Evolutionary conservation across 106 monocot species (phyloP), one percentile per base, ranked within the genome.

Genomic region (Acorus calamus): DNA sequence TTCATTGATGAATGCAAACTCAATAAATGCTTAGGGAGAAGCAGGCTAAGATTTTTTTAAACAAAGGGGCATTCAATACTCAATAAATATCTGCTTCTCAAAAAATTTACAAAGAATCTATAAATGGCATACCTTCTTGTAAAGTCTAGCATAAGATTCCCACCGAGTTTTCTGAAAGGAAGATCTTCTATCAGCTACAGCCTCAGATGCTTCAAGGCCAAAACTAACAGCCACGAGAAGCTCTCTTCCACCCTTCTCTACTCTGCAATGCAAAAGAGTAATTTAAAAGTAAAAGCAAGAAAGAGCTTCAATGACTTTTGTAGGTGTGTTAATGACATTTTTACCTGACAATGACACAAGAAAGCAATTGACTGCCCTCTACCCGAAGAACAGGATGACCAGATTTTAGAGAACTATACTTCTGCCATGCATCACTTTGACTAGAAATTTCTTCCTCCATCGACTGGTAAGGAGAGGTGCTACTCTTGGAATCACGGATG

Each of bases 371-470:
- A 77, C 89, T 87, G 2, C 89, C 84, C 7, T 94, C 89, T 49
- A 94, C 75, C 60, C 94, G 74, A 49, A 94, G 84, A 45, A 90
- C 89, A 57, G 94, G 94, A 71, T 87, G 94, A 9, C 94, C 94
- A 9, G 78, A 73, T 78, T 87, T 94, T 44, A 94, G 66, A 42
- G 69, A 89, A 63, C 79, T 73, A 51, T 84, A 84, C 67, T 87
- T 90, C 59, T 79, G 61, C 56, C 75, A 57, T 10, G 50, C 49
- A 52, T 80, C 79, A 67, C 78, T 74, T 54, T 78, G 77, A 55
- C 47, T 65, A 42, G 58, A 79, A 55, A 64, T 48, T 53, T 80
- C 84, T 51, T 87, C 77, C 55, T 84, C 82, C 8, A 76, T 79
- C 13, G 81, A 65, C 68, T 72, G 66, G 28, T 72, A 84, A 42